A percentile compares a stretch with the other conserved stretches of the same genome.
phyloP scores from a whole-genome alignment of 2,329 filamentous ascomycete species.

The Penicillium sp. region DNA sequence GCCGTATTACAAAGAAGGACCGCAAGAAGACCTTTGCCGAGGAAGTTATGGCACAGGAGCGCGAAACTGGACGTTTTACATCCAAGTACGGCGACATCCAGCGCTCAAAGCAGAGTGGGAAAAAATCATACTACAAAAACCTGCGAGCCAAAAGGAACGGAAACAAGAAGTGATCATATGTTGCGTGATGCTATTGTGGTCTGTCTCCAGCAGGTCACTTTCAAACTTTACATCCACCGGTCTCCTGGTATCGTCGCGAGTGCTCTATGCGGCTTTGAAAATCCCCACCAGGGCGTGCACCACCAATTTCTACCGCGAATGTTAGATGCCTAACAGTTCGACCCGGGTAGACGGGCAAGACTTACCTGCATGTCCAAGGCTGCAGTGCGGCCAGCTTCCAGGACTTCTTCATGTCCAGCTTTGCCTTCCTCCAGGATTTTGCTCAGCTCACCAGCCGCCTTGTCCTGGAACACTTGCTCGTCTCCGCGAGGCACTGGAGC shows the following conservation, averaged over 20 bases:
- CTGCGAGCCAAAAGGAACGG: constrained; percentile 55
- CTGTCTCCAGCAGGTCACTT: not conserved
- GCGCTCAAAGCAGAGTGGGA: constrained; percentile 73
- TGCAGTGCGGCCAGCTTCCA: constrained; percentile 55
- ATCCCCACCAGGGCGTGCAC: constrained; percentile 29
- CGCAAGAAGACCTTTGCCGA: constrained; percentile 81
- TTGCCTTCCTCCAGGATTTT: constrained; percentile 53
- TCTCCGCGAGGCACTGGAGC: constrained; percentile 55
- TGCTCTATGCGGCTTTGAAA: constrained; percentile 18
- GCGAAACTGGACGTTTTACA: constrained; percentile 66
- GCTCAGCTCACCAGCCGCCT: constrained; percentile 48
- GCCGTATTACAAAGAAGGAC: constrained; percentile 77
- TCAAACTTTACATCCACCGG: no score
- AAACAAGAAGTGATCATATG: constrained; percentile 21
- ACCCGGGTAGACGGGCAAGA: not conserved
- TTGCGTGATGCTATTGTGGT: not conserved
- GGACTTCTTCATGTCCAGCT: constrained; percentile 60
- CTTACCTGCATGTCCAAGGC: constrained; percentile 58
- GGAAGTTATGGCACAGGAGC: constrained; percentile 67
- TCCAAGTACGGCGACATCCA: constrained; percentile 84
- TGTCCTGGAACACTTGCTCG: constrained; percentile 48
- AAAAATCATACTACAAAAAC: constrained; percentile 82
- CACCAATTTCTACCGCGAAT: constrained; percentile 32
- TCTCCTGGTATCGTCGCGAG: no score
- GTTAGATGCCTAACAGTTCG: constrained; percentile 15